A percentile compares a stretch with the other conserved stretches of the same genome.
Evolutionary conservation across 257 asterid species (phyloP).

Genomic region (Datura wrightii): DNA sequence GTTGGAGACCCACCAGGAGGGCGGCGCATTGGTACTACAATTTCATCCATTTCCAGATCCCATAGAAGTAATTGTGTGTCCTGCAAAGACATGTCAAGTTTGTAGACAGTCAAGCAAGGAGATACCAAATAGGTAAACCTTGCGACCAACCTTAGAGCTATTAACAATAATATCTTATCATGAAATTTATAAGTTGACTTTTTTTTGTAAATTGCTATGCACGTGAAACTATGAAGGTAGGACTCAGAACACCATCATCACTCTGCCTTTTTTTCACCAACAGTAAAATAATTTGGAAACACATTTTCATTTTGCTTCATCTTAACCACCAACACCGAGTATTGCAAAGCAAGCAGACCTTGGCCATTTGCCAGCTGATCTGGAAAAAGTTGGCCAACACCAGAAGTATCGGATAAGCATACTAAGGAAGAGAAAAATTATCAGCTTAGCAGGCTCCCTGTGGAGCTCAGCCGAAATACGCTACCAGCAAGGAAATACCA

Average conservation of each 20-base stretch:
- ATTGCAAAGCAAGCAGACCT: neutral
- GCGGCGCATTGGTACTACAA: slow-evolving; percentile 94
- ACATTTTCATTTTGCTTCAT: slow-evolving; percentile 21
- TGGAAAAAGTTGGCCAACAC: neutral
- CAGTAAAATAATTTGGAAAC: neutral
- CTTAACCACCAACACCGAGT: neutral
- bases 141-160: neutral
- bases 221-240: neutral
- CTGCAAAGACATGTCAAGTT: slow-evolving; percentile 44
- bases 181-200: neutral
- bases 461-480: neutral
- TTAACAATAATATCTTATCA: neutral
- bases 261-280: slow-evolving; percentile 3
- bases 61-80: slow-evolving; percentile 90
- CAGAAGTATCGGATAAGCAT: neutral
- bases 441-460: neutral
- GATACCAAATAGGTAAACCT: neutral
- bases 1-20: slow-evolving; percentile 94
- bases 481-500: neutral
- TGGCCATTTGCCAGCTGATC: neutral
- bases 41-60: slow-evolving; percentile 98
- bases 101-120: neutral
- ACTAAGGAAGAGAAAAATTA: neutral
- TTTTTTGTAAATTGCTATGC: neutral
- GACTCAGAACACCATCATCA: neutral